Evolutionary conservation across 1,139 yeast genomes (phyloP).

Genomic region (Yamadazyma diddensiae): DNA sequence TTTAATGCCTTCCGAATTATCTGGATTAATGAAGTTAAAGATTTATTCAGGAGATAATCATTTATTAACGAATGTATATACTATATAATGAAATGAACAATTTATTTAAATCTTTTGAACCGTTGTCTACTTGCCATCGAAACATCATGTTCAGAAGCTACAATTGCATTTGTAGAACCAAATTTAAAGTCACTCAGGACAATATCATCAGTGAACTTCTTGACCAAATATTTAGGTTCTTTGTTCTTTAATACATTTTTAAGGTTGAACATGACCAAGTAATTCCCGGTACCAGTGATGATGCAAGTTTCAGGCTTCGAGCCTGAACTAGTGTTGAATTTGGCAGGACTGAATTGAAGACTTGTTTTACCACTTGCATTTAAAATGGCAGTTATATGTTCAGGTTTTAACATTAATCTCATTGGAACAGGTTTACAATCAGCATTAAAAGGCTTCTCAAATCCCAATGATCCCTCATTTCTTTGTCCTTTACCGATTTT

Average conservation of each 20-base stretch:
- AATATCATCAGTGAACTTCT: slow-evolving; percentile 58
- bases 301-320: slow-evolving; percentile 65
- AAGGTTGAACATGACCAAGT: slow-evolving; percentile 79
- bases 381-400: slow-evolving; percentile 65
- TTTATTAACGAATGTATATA: too few species aligned
- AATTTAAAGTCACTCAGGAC: slow-evolving; percentile 78
- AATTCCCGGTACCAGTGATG: slow-evolving; percentile 77
- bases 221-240: slow-evolving; percentile 58
- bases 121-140: slow-evolving; percentile 57
- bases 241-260: slow-evolving; percentile 50
- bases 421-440: slow-evolving; percentile 69
- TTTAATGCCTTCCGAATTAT: slow-evolving; percentile 60
- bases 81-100: neutral
- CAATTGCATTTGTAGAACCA: slow-evolving; percentile 67
- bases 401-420: slow-evolving; percentile 66
- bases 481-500: slow-evolving; percentile 57
- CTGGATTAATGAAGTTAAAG: slow-evolving; percentile 62
- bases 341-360: slow-evolving; percentile 65
- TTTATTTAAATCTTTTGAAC: slow-evolving; percentile 49
- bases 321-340: slow-evolving; percentile 61
- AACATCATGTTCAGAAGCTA: slow-evolving; percentile 71
- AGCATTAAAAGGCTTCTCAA: slow-evolving; percentile 59
- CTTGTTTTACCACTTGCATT: slow-evolving; percentile 45
- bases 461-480: slow-evolving; percentile 63
- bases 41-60: slow-evolving; percentile 38